Evolutionary conservation across 352 stramenopile species (phyloP), one percentile per base, ranked within the genome.

Genomic region (Thalassiosira livingstoniorum): DNA sequence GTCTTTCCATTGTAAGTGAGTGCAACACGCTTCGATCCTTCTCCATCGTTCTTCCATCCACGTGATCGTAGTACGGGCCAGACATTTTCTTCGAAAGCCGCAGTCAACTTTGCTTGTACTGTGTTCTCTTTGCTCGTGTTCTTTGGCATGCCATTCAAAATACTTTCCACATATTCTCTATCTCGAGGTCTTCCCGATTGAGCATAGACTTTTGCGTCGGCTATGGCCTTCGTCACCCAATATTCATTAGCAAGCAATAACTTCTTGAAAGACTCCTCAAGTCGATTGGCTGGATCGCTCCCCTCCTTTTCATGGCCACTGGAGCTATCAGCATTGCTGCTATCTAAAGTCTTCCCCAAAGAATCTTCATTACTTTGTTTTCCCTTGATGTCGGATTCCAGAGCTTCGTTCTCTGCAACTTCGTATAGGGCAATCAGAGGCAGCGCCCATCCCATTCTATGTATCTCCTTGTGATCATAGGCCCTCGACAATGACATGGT

Each of bases 361-460:
- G n/a, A 7, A 58, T 27, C 47, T 23, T n/a, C 47, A n/a, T 58
- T n/a, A 25, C 27, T 58, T 51, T 51, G 42, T 10, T 58, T 58
- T 27, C 7, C 39, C 15, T 47, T 47, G 39, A 7, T 11, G 47
- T 15, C 10, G 10, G 35, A 11, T 39, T 42, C 43, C 39, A 72
- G 39, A 31, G 78, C 87, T 60, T 91, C 71, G 53, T 92, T 80
- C 31, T 92, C 63, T 0, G 89, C 83, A 54, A 76, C 47, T 86
- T 95, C 91, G 27, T 82, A 69, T 11, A 95, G 63, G 31, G 71
- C 71, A 1, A 88, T 68, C 32, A 95, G 77, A 15, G 82, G 18
- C 18, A 94, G 51, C 11, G 87, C 71, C 89, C 91, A 94, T 62
- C 63, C 69, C 89, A 95, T 94, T 61, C 88, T 83, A 54, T 83